Conservation (phyloP, 2,329 filamentous ascomycete genomes). For the Piedraia hortae region DNA sequence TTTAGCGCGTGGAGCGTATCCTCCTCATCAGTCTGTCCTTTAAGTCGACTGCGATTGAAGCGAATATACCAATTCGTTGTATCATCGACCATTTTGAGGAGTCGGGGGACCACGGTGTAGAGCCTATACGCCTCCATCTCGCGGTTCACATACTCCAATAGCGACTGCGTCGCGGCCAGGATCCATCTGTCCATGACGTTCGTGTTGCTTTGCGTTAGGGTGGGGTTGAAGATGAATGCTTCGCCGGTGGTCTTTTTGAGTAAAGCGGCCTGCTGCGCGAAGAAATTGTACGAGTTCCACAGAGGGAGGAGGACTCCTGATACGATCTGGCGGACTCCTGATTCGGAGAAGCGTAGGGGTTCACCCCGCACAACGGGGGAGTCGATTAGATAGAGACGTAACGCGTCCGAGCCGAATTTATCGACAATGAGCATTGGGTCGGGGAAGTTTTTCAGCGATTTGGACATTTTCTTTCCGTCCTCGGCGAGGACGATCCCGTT, state of each 20-base stretch:
- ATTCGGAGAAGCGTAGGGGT: constrained; percentile 70
- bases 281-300: constrained; percentile 96
- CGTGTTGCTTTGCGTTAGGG: constrained; percentile 44
- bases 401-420: constrained; percentile 71
- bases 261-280: constrained; percentile 61
- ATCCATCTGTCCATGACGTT: constrained; percentile 97
- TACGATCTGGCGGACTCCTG: constrained; percentile 82
- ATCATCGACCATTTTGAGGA: constrained; percentile 52
- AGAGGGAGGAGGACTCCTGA: constrained; percentile 70
- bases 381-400: constrained; percentile 89
- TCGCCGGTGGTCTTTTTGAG: constrained; percentile 61
- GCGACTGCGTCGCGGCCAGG: constrained; percentile 67
- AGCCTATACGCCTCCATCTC: constrained; percentile 52
- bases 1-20: constrained; percentile 82
- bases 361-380: constrained; percentile 84
- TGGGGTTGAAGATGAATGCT: constrained; percentile 54
- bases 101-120: constrained; percentile 72
- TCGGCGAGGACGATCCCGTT: constrained; percentile 85
- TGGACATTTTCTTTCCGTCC: constrained; percentile 97
- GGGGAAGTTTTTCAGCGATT: constrained; percentile 86
- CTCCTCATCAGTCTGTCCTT: constrained; percentile 40
- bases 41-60: constrained; percentile 73
- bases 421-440: constrained; percentile 62
- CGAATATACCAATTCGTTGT: constrained; percentile 98
- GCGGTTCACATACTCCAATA: constrained; percentile 71